These are phyloP conservation scores for Saccharata proteae DNA, from an alignment of 2,329 filamentous ascomycete genomes.

Conservation along the genomic window DNA sequence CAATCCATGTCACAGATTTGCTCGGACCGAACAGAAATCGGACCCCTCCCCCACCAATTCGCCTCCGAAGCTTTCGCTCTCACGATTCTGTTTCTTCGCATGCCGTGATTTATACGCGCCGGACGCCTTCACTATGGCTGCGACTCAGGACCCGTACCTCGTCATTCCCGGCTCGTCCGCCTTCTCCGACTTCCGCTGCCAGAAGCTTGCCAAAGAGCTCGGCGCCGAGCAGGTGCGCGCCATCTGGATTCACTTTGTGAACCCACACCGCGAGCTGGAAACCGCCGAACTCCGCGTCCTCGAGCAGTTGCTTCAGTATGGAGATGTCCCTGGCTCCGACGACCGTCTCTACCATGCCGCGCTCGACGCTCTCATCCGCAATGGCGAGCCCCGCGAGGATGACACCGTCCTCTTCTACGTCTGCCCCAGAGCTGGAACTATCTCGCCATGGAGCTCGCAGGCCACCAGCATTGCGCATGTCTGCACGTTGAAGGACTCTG, in stretches of 20 bases:
- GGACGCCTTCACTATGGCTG: too few relatives aligned
- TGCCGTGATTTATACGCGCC: too few relatives aligned
- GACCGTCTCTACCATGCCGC: slow-evolving; percentile 33
- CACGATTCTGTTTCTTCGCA: too few relatives aligned
- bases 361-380: slow-evolving; percentile 36
- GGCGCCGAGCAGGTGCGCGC: slow-evolving; percentile 35
- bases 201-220: slow-evolving; percentile 32
- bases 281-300: slow-evolving; percentile 39
- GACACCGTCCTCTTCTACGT: slow-evolving; percentile 55
- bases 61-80: too few relatives aligned
- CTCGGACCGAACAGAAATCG: too few relatives aligned
- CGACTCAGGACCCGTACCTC: slow-evolving; percentile 23
- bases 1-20: too few relatives aligned
- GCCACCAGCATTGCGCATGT: slow-evolving; percentile 89
- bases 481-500: slow-evolving; percentile 63
- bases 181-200: slow-evolving; percentile 40
- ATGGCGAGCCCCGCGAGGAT: slow-evolving; percentile 38
- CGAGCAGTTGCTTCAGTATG: slow-evolving; percentile 50
- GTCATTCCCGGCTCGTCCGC: slow-evolving; percentile 42
- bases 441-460: slow-evolving; percentile 96
- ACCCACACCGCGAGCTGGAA: slow-evolving; percentile 26
- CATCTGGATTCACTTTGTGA: slow-evolving; percentile 40
- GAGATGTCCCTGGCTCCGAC: slow-evolving; percentile 36
- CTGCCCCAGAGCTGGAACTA: slow-evolving; percentile 64
- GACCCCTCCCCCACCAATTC: too few relatives aligned